Evolutionary conservation across 306 rosid genomes (phyloP).

Genomic region (Casuarina cunninghamiana): DNA sequence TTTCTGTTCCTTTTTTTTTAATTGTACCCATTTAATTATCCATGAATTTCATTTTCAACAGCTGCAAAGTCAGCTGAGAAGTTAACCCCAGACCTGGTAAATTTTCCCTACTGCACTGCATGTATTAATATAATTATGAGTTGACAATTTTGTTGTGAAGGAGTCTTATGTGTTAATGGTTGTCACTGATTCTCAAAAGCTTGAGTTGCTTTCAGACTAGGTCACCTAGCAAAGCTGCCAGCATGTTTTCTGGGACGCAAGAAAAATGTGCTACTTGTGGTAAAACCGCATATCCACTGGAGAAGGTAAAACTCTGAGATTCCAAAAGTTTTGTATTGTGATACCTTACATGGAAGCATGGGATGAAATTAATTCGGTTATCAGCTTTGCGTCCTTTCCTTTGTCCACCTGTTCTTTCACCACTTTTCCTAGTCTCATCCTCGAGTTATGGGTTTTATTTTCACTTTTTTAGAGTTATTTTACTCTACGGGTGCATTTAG

Average conservation of each 20-base stretch:
- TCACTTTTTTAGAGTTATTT: neutral
- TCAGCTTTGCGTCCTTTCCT: neutral
- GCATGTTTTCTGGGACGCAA: constrained; percentile 97
- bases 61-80: constrained; percentile 85
- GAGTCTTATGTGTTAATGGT: constrained; percentile 6
- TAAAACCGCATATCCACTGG: constrained; percentile 91
- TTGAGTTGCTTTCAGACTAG: constrained; percentile 66
- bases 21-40: constrained; percentile 32
- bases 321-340: neutral
- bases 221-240: constrained; percentile 88
- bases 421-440: constrained; percentile 4
- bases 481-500: neutral
- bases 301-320: constrained; percentile 62
- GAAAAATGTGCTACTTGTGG: constrained; percentile 94
- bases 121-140: constrained; percentile 16
- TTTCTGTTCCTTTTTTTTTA: constrained; percentile 8
- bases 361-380: neutral
- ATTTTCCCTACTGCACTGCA: constrained; percentile 12
- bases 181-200: constrained; percentile 28
- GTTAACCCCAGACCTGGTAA: constrained; percentile 83
- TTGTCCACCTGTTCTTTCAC: neutral
- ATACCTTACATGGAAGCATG: neutral
- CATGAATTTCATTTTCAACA: constrained; percentile 51
- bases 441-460: neutral
- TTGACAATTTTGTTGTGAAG: neutral